phyloP scores from a whole-genome alignment of 441 rosid genomes.

The Brassica balearica region DNA sequence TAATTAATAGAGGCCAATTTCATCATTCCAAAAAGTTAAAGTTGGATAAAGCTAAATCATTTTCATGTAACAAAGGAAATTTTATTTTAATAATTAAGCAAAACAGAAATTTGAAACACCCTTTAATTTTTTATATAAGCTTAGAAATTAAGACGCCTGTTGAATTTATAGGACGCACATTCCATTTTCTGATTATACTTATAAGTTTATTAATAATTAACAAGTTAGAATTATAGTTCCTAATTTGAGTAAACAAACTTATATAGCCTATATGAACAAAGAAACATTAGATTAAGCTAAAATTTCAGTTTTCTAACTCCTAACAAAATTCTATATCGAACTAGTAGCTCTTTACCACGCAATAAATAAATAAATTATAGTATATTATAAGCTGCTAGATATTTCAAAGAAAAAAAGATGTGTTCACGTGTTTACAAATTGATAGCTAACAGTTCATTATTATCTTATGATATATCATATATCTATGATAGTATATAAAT shows the following conservation, averaged over 20 bases:
- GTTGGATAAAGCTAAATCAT: slow-evolving; percentile 9
- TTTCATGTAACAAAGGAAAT: not conserved
- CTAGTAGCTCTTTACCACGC: not conserved
- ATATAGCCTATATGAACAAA: not conserved
- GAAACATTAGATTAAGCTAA: not conserved
- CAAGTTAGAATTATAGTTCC: not conserved
- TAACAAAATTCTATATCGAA: not conserved
- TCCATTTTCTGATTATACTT: not conserved
- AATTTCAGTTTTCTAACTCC: not conserved
- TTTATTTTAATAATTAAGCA: not conserved
- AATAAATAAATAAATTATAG: not conserved
- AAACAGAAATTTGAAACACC: not conserved
- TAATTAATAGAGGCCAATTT: slow-evolving; percentile 1
- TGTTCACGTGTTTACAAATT: not conserved
- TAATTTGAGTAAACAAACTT: not conserved
- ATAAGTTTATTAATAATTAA: not conserved
- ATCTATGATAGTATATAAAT: slow-evolving; percentile 14
- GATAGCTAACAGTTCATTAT: not conserved
- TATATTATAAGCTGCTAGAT: not conserved
- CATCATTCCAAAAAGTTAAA: not conserved
- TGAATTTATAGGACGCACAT: not conserved
- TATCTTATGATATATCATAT: not conserved
- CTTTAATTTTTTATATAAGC: not conserved
- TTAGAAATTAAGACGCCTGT: not conserved
- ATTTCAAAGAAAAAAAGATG: not conserved